phyloP scores from a whole-genome alignment of 345 rosid species.

The Aethionema arabicum region DNA sequence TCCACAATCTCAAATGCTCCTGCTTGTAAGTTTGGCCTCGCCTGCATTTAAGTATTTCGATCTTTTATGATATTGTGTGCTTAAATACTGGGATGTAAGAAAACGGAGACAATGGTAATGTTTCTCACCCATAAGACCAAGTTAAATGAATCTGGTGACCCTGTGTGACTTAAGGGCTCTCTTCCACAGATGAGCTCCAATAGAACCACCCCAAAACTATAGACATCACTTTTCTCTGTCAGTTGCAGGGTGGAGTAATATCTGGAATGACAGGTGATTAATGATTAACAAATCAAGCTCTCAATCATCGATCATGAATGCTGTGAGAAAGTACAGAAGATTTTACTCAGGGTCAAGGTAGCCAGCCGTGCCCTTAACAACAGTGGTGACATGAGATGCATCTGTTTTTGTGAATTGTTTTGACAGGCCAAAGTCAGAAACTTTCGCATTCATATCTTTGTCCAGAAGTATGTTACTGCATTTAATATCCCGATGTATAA shows the following conservation, averaged over 20 bases:
- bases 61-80: constrained; percentile 9
- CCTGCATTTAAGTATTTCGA: constrained; percentile 46
- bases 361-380: constrained; percentile 91
- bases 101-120: not conserved
- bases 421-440: constrained; percentile 35
- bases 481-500: constrained; percentile 87
- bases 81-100: constrained; percentile 13
- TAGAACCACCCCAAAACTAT: constrained; percentile 91
- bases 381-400: constrained; percentile 86
- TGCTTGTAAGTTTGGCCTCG: constrained; percentile 88
- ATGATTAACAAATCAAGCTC: constrained; percentile 11
- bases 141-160: constrained; percentile 92
- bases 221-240: constrained; percentile 90
- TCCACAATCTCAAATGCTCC: constrained; percentile 84
- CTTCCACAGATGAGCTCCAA: constrained; percentile 91
- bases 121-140: constrained; percentile 78
- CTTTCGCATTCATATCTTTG: constrained; percentile 72
- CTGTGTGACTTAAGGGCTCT: constrained; percentile 75
- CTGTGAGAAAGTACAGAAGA: constrained; percentile 8
- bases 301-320: not conserved
- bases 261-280: constrained; percentile 40
- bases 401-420: constrained; percentile 48
- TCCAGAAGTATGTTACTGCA: constrained; percentile 84
- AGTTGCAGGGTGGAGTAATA: constrained; percentile 86
- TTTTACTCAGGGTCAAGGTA: constrained; percentile 93